Evolutionary conservation across 1,284 basidiomycete species (phyloP), one percentile per base, ranked within the genome.

Genomic region (Schizopora paradoxa): DNA sequence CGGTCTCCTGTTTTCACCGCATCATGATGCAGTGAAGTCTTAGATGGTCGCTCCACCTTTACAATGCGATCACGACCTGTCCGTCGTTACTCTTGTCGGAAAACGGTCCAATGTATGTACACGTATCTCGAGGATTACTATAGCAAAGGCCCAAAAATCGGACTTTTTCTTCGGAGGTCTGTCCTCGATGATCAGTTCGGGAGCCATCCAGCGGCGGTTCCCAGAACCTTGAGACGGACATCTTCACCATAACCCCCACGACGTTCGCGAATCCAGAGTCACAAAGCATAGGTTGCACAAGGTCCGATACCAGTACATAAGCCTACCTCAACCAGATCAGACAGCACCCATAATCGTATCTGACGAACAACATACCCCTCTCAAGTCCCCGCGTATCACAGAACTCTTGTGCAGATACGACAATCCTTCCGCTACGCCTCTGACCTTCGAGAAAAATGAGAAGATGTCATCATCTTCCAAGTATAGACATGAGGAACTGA

Each of bases 291-390:
- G 48, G 47, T 10, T 19, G 32, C 8, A 51, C 48, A 6, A 31
- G 19, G 36, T 52, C 51, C 8, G 43, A 40, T 5, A 54, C 43
- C 18, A 54, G 33, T 19, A 54, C 45, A 25, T 54, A 52, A 29
- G 29, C 38, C 52, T 54, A n/a, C n/a, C n/a, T n/a, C n/a, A n/a
- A n/a, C n/a, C n/a, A n/a, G n/a, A n/a, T n/a, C n/a, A n/a, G n/a
- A n/a, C n/a, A n/a, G n/a, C n/a, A 27, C 16, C 23, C 16, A 4
- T 7, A 25, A 16, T 35, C 10, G 22, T 10, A 35, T 6, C 6
- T 5, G 10, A 35, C 13, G 4, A 13, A 25, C 36, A 6, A 39
- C 47, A n/a, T 10, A 48, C 47, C 14, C 25, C 32, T 25, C 43
- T 48, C 5, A 48, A 26, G 31, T 48, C 41, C 13, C 34, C 41